phyloP scores from a whole-genome alignment of 2,329 filamentous ascomycete genomes.

The Alternaria sp. region DNA sequence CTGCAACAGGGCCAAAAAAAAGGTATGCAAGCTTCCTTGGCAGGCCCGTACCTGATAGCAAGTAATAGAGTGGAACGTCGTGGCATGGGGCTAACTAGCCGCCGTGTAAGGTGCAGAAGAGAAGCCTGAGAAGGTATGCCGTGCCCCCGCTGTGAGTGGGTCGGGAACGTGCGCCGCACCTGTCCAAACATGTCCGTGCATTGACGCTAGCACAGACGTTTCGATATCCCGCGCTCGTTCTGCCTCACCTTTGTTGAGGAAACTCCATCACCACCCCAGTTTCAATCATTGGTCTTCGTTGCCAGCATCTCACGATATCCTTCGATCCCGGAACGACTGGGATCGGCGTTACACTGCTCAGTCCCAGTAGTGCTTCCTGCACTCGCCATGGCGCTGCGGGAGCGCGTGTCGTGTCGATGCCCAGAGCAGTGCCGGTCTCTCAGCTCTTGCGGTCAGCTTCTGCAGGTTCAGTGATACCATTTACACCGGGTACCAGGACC shows the following conservation, averaged over 20 bases:
- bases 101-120: conserved; percentile 14
- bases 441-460: conserved; percentile 17
- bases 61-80: conserved; percentile 15
- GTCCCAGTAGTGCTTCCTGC: conserved; percentile 3
- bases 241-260: conserved; percentile 14
- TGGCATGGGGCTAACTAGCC: conserved; percentile 16
- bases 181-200: conserved; percentile 1
- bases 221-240: conserved; percentile 9
- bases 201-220: conserved; percentile 17
- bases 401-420: conserved; percentile 10
- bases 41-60: conserved; percentile 9
- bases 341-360: conserved; percentile 9
- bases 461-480: conserved; percentile 15
- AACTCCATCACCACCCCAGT: conserved; percentile 14
- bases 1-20: conserved; percentile 17
- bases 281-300: conserved; percentile 17
- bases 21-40: conserved; percentile 19
- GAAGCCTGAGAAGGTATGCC: conserved; percentile 13
- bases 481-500: conserved; percentile 7
- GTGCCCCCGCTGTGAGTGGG: conserved; percentile 13
- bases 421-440: conserved; percentile 1
- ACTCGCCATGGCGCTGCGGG: conserved; percentile 4
- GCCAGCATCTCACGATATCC: conserved; percentile 12
- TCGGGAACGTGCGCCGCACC: conserved; percentile 15
- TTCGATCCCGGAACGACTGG: conserved; percentile 7